These are phyloP conservation scores for Phytopythium kandeliae DNA, from an alignment of 352 stramenopile species.

Conservation along the genomic window DNA sequence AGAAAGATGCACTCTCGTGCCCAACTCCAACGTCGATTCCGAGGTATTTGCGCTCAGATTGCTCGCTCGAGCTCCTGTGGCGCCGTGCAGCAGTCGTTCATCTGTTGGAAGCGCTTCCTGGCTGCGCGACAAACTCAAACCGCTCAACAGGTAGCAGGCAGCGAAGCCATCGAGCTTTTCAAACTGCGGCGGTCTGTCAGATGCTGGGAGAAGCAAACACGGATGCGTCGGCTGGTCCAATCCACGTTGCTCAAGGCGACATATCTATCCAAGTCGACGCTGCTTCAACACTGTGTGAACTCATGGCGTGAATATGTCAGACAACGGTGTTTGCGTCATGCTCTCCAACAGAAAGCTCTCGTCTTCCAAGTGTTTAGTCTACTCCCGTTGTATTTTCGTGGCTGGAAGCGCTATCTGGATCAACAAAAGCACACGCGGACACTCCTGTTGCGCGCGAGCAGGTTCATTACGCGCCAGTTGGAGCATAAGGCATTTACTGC, in stretches of 20 bases:
- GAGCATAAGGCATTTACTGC: conserved; percentile 27
- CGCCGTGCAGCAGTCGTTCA: neutral
- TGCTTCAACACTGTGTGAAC: conserved; percentile 13
- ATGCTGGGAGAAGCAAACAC: neutral
- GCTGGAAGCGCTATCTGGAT: conserved; percentile 20
- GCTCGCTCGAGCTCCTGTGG: conserved; percentile 2
- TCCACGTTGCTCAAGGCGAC: conserved; percentile 12
- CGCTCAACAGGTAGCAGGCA: neutral
- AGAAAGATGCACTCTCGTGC: neutral
- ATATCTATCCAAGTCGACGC: conserved; percentile 7
- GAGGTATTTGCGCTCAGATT: neutral
- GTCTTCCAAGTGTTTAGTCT: conserved; percentile 38
- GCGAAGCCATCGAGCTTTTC: neutral
- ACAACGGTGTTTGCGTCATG: conserved; percentile 5
- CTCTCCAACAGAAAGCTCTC: conserved; percentile 27
- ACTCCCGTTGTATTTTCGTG: conserved; percentile 23
- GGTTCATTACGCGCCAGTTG: conserved; percentile 24
- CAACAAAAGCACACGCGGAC: conserved; percentile 8
- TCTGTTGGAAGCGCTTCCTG: conserved; percentile 7
- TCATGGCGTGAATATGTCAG: conserved; percentile 25
- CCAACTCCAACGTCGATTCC: neutral
- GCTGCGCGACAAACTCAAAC: neutral
- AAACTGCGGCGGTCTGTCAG: neutral
- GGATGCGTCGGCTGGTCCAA: conserved; percentile 12
- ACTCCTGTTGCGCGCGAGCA: conserved; percentile 19